Conservation (phyloP, 2,329 filamentous ascomycete species). For the Aureobasidium melanogenum region DNA sequence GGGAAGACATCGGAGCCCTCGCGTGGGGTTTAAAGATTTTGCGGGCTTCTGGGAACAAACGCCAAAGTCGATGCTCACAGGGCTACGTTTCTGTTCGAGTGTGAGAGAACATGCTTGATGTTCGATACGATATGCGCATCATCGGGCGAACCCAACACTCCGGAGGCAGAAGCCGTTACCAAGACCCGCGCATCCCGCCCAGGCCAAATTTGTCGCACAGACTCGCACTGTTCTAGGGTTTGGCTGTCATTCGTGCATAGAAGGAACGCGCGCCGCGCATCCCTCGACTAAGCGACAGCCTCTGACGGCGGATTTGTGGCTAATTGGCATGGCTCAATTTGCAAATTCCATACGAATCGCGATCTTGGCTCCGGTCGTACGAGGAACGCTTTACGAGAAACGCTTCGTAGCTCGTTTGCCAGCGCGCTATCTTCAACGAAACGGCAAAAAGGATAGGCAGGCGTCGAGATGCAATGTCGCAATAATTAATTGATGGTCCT, state of each 20-base stretch:
- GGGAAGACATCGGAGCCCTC: constrained; percentile 17
- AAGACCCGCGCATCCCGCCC: neutral
- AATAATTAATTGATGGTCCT: neutral
- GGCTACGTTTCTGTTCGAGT: neutral
- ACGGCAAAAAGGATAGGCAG: constrained; percentile 10
- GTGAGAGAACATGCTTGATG: neutral
- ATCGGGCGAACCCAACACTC: neutral
- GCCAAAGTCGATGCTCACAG: neutral
- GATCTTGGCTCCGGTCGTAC: neutral
- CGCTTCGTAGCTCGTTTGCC: neutral
- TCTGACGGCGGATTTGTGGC: neutral
- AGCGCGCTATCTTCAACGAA: constrained; percentile 6
- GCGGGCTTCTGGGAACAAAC: neutral
- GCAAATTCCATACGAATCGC: neutral
- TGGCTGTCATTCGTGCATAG: constrained; percentile 1
- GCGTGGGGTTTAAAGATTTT: neutral
- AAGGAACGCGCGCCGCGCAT: neutral
- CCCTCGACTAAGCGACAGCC: neutral
- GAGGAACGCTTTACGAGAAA: constrained; percentile 4
- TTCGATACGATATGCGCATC: neutral
- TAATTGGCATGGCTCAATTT: neutral
- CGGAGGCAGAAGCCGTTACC: neutral
- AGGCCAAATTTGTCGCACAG: neutral
- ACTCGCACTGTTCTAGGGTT: neutral
- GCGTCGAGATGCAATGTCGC: constrained; percentile 7